Conservation (phyloP, 495 filamentous ascomycete species). For the Aspergillus hancockii region DNA sequence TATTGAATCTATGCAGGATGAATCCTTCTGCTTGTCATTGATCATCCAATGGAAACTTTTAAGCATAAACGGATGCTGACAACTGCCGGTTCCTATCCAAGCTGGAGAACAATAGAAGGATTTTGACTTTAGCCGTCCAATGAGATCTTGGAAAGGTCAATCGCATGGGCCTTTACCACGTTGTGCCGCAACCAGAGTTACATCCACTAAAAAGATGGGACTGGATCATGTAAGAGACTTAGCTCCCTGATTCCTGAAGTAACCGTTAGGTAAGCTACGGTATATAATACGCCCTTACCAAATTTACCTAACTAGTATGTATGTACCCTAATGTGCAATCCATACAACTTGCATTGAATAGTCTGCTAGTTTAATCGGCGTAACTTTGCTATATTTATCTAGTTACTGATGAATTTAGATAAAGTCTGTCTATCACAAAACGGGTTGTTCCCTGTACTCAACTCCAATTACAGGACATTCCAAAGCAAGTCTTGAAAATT, state of each 20-base stretch:
- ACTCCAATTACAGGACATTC: not conserved
- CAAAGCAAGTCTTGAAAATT: not conserved
- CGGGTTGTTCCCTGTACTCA: too few species aligned
- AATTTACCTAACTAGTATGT: too few species aligned
- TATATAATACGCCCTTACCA: not conserved
- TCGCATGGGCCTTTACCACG: not conserved
- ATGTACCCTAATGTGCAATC: not conserved
- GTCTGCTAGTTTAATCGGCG: constrained; percentile 1
- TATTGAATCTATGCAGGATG: too few species aligned
- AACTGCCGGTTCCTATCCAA: not conserved
- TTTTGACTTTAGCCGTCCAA: not conserved
- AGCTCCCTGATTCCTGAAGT: too few species aligned
- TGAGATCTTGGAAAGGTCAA: not conserved
- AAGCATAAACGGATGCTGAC: not conserved
- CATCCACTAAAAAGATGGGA: not conserved
- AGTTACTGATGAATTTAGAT: not conserved
- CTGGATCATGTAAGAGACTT: not conserved
- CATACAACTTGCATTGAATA: not conserved
- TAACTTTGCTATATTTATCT: not conserved
- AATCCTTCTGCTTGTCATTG: not conserved
- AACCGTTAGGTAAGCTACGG: not conserved
- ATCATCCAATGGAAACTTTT: not conserved
- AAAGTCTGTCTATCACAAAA: not conserved
- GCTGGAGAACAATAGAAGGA: not conserved
- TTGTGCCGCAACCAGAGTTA: constrained; percentile 1